Base-by-base conservation (phyloP, 2,329 filamentous ascomycete species). In the Pseudocercospora fuligena region DNA sequence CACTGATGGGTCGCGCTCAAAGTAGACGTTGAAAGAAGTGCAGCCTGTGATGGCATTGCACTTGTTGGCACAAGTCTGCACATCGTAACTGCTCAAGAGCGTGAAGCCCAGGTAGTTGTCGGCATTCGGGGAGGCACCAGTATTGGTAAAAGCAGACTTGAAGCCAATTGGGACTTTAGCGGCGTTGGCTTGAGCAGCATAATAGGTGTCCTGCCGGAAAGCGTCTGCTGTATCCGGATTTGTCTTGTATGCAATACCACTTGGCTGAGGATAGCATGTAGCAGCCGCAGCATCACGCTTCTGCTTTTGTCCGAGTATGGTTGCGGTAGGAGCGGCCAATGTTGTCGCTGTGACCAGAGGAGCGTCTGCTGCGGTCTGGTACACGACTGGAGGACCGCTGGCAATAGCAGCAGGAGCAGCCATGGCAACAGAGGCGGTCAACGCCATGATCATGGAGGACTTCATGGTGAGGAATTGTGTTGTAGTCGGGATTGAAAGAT, bases 1-100 rank as follows among this genome's bases (percentile, higher is more conserved):
- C 9, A 78, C 40, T 7, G 69, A 72, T n/a, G 79, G 79, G 60
- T 79, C 75, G 43, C 79, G 75, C 66, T 73, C 71, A 66, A 70
- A 74, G 70, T 71, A 74, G 62, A 74, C 69, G 64, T 71, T 72
- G 66, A 73, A 73, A n/a, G 67, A 65, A 12, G 65, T 63, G 66
- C 71, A 73, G 14, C 66, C 66, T 16, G 47, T 58, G 33, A 69
- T 69, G n/a, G 61, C 56, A 36, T 72, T 66, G 60, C 72, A 74
- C 19, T 65, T 61, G 19, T 60, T 31, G 16, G 70, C 66, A 49
- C 72, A 74, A 25, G 43, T 60, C 33, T 66, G 47, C n/a, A 68
- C 64, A 33, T 73, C 66, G 60, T 74, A 74, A 19, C 60, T 66
- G 53, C 63, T 27, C 57, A 19, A 16, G 40, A 57, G 46, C 5